Evolutionary conservation across 331 rosid species (phyloP), one percentile per base, ranked within the genome.

Genomic region (Erythrophleum ivorense): DNA sequence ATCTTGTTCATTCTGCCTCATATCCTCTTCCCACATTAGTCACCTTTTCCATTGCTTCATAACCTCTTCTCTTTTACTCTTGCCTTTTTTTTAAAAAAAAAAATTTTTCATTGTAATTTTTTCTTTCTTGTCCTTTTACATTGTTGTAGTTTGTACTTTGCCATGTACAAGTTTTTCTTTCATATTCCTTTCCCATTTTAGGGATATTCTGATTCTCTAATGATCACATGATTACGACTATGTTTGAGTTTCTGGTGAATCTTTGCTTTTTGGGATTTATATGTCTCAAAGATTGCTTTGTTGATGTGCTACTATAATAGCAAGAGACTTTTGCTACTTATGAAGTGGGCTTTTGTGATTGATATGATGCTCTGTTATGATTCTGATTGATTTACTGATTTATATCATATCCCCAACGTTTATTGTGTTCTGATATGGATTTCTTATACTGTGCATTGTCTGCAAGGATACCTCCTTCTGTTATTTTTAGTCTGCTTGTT

Each of bases 1-100:
- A 41, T 46, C 52, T 63, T 62, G 21, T 64, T 86, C 75, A 50
- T 81, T 75, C 72, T 66, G 12, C 68, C 83, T 78, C 79, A 60
- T 78, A 15, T 45, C 71, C 80, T 12, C 7, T 45, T 4, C 55
- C 3, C 64, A 58, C 80, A 52, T 80, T 62, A 52, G 67, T 75
- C 31, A n/a, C 24, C 76, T 79, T 79, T 45, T 31, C 38, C 21
- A 3, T 80, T 76, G 45, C 83, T 63, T 73, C 71, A 41, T 16
- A 4, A 14, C 33, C 34, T 34, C 14, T 67, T 24, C 34, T 50
- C 19, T 74, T 9, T 55, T 48, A 46, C 45, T 7, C 11, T 68
- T 36, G 41, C 14, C 21, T 54, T 43, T 24, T 13, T 18, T 19
- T 54, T n/a, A n/a, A n/a, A n/a, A n/a, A n/a, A n/a, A n/a, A n/a